phyloP scores from a whole-genome alignment of 78 protist species.

The Dictyostelium firmibasis region DNA sequence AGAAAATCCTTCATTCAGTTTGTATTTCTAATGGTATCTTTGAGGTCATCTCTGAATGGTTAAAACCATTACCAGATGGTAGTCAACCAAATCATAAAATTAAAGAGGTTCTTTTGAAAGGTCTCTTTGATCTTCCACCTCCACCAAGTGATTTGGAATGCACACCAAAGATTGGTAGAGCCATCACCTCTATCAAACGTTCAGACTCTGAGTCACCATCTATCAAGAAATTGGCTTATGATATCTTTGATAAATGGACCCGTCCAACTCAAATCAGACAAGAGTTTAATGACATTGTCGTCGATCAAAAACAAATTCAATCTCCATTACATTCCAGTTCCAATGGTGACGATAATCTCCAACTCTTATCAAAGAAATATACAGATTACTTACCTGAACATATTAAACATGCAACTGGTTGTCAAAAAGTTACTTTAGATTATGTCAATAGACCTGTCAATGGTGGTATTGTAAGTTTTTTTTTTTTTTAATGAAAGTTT shows the following conservation, averaged over 20 bases:
- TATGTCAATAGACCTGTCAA: slow-evolving; percentile 22
- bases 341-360: background rate
- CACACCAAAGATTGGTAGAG: background rate
- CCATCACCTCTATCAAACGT: background rate
- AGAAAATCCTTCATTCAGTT: background rate
- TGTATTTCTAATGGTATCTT: background rate
- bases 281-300: background rate
- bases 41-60: slow-evolving; percentile 8
- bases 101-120: slow-evolving; percentile 15
- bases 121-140: background rate
- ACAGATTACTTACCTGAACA: slow-evolving; percentile 70
- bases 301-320: background rate
- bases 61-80: slow-evolving; percentile 74
- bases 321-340: background rate
- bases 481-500: background rate
- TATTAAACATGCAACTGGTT: slow-evolving; percentile 52
- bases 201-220: background rate
- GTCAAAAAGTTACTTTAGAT: background rate
- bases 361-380: background rate
- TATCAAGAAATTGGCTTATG: slow-evolving; percentile 43
- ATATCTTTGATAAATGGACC: slow-evolving; percentile 42
- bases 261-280: background rate
- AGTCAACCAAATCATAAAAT: slow-evolving; percentile 40
- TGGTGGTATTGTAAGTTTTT: background rate
- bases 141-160: background rate